Base-by-base conservation (phyloP, 192 early-diverging fungal species). In the Linnemannia zychae region DNA sequence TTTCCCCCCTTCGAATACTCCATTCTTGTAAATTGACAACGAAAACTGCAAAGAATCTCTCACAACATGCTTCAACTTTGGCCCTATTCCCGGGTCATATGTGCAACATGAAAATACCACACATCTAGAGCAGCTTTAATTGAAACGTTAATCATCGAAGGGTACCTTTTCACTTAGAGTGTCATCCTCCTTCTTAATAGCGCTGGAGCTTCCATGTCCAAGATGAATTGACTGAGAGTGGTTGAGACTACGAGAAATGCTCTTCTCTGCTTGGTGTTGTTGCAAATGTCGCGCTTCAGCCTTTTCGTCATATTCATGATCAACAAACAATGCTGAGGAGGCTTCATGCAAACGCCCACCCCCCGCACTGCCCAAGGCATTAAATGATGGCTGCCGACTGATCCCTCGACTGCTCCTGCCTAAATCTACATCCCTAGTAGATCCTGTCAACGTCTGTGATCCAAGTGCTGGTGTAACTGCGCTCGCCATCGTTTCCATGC, bases 331-430 rank as follows among this genome's bases (percentile, higher is more conserved):
- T 9, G 63, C 67, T 28, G 37, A 22, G 4, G 68, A 22, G 50
- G 67, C 57, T 20, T 69, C 47, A 4, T 67, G 52, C 68, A 53
- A 50, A 18, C 73, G 68, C 20, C 60, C 71, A 13, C 66, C 57
- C 0, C 37, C 49, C 4, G 44, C 60, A 15, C 57, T 38, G 22
- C 18, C 77, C 66, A 78, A 65, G 9, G 67, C 68, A 37, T 79
- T 34, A 0, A 17, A 65, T 2, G 82, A 84, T 18, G 82, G 28
- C 31, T 84, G 82, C 9, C 82, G 82, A 71, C 82, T 84, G 22
- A 78, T 46, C 1, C 34, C 40, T 38, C 81, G 75, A 48, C 66
- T 74, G 0, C 7, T 7, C 15, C 37, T 20, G 22, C 66, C 78
- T 37, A 34, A 16, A 7, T 63, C 22, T n/a, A 76, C 3, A 28